A percentile compares a stretch with the other conserved stretches of the same genome.
Evolutionary conservation across 257 asterid genomes (phyloP).

Genomic region (Salvia rosmarinus): DNA sequence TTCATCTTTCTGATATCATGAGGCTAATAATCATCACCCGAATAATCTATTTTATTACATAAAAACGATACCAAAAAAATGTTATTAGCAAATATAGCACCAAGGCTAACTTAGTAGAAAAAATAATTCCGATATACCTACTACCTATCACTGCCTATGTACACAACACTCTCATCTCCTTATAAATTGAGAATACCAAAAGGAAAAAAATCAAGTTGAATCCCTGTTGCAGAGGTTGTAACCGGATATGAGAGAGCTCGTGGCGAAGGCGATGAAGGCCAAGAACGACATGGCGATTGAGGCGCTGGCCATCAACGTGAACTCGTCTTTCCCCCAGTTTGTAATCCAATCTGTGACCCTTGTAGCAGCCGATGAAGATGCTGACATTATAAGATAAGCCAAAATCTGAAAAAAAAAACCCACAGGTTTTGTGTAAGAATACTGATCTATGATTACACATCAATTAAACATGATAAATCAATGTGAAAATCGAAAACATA

Average conservation of each 20-base stretch:
- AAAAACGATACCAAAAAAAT: background rate
- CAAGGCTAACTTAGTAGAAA: conserved; percentile 1
- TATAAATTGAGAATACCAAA: background rate
- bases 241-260: conserved; percentile 71
- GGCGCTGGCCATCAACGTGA: conserved; percentile 78
- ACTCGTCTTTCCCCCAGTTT: conserved; percentile 86
- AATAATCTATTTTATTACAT: conserved; percentile 13
- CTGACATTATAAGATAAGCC: conserved; percentile 84
- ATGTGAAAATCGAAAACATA: background rate
- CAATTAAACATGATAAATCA: background rate
- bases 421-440: background rate
- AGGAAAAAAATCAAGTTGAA: conserved; percentile 14
- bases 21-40: background rate
- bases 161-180: conserved; percentile 10
- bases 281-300: conserved; percentile 77
- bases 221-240: conserved; percentile 60
- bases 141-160: conserved; percentile 28
- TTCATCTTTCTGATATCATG: no score
- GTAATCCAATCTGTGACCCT: conserved; percentile 80
- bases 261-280: conserved; percentile 71
- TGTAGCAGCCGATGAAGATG: conserved; percentile 86
- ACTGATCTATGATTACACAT: no score
- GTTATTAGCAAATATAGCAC: background rate
- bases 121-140: background rate
- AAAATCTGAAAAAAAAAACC: conserved; percentile 40